Conservation (phyloP, 2,329 filamentous ascomycete species). For the Camptophora hylomeconis region DNA sequence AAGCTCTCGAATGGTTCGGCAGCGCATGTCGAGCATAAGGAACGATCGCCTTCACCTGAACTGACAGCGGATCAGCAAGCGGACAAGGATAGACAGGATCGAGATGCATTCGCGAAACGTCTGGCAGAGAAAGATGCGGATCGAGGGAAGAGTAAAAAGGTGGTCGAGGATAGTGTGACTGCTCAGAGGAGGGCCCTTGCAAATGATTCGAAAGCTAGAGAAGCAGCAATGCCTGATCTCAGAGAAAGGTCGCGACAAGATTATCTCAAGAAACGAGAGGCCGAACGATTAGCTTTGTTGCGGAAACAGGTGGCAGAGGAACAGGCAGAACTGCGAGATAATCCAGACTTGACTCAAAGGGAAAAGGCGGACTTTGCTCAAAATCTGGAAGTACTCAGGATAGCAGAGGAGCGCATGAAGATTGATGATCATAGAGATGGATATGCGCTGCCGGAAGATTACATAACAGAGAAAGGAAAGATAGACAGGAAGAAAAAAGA, state of each 20-base stretch:
- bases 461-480: conserved; percentile 86
- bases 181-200: conserved; percentile 50
- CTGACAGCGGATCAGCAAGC: conserved; percentile 43
- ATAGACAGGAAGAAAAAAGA: conserved; percentile 78
- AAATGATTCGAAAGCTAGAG: conserved; percentile 54
- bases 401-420: conserved; percentile 70
- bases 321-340: conserved; percentile 63
- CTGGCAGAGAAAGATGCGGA: conserved; percentile 59
- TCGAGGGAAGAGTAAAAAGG: conserved; percentile 47
- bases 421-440: conserved; percentile 91
- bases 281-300: conserved; percentile 72
- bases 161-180: conserved; percentile 47
- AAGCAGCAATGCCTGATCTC: conserved; percentile 64
- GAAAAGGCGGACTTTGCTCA: conserved; percentile 83
- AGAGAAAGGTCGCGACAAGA: conserved; percentile 76
- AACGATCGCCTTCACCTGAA: conserved; percentile 22
- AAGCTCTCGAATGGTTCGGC: conserved; percentile 47
- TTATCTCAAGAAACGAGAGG: conserved; percentile 85
- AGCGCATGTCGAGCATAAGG: conserved; percentile 12
- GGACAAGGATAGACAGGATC: conserved; percentile 57
- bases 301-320: conserved; percentile 86
- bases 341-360: conserved; percentile 57
- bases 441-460: conserved; percentile 87
- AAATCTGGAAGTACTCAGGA: conserved; percentile 67
- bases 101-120: conserved; percentile 67